Evolutionary conservation across 2,329 filamentous ascomycete species (phyloP).

Genomic region (Geosmithia putterillii): DNA sequence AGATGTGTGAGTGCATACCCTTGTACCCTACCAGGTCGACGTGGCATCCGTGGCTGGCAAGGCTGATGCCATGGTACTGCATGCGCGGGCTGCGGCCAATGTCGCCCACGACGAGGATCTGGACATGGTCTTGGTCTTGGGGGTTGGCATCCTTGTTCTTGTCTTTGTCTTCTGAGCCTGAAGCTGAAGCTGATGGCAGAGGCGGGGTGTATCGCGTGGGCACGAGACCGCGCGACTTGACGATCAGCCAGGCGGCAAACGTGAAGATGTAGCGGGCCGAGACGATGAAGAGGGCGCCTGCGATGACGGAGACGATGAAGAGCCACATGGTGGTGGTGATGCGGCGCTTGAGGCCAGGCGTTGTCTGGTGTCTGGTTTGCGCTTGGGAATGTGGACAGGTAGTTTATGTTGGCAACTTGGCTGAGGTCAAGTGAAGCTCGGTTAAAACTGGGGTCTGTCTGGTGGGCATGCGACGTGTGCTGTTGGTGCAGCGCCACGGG

Average conservation of each 20-base stretch:
- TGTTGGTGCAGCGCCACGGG: no score
- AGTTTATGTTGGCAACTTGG: no score
- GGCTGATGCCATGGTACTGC: constrained; percentile 94
- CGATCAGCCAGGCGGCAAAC: constrained; percentile 10
- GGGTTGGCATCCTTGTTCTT: no score
- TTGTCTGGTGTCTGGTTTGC: neutral
- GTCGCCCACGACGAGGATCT: constrained; percentile 87
- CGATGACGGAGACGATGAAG: constrained; percentile 20
- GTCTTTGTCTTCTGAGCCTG: no score
- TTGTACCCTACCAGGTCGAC: constrained; percentile 84
- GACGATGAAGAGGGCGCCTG: constrained; percentile 19
- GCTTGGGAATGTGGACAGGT: no score
- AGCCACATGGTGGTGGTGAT: constrained; percentile 3
- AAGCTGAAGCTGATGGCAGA: no score
- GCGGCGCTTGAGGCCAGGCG: neutral
- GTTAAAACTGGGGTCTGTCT: neutral
- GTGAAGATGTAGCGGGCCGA: constrained; percentile 12
- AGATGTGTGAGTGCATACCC: constrained; percentile 26
- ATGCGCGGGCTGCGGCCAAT: constrained; percentile 93
- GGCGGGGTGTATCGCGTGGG: constrained; percentile 21
- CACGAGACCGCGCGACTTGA: constrained; percentile 10
- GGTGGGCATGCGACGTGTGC: no score
- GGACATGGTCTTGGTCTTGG: constrained; percentile 40
- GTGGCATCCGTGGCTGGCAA: constrained; percentile 66
- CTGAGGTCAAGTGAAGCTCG: neutral